phyloP scores from a whole-genome alignment of 2,329 filamentous ascomycete species.

The Verticillium zaregamsianum region DNA sequence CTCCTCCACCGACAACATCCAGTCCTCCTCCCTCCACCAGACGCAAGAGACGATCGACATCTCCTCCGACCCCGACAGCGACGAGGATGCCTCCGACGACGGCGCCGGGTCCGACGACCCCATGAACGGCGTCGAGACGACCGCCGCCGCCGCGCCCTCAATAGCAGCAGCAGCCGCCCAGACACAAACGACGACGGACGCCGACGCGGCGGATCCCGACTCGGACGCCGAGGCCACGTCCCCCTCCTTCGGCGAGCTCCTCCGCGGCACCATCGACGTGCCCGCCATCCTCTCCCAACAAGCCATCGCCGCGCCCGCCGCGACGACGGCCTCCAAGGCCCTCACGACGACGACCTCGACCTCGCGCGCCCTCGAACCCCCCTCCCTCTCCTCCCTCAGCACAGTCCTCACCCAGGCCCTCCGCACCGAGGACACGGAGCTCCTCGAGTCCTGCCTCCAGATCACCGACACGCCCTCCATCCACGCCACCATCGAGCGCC shows the following conservation, averaged over 20 bases:
- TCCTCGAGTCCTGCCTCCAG: constrained; percentile 89
- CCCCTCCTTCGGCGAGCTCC: constrained; percentile 80
- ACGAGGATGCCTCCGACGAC: constrained; percentile 43
- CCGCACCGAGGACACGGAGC: constrained; percentile 81
- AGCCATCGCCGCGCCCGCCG: constrained; percentile 2
- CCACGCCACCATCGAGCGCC: constrained; percentile 81
- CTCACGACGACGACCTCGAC: constrained; percentile 36
- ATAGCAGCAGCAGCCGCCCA: constrained; percentile 12
- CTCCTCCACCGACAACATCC: constrained; percentile 31
- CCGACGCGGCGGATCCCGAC: constrained; percentile 25
- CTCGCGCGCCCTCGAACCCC: constrained; percentile 48
- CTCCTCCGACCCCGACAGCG: constrained; percentile 50
- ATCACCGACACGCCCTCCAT: constrained; percentile 73
- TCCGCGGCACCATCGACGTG: constrained; percentile 76
- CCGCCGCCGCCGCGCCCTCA: constrained; percentile 9
- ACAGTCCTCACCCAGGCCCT: constrained; percentile 93
- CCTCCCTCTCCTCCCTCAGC: constrained; percentile 75
- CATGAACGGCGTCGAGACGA: constrained; percentile 12
- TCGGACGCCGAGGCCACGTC: constrained; percentile 45
- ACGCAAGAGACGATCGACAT: constrained; percentile 48
- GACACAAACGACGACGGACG: constrained; percentile 19
- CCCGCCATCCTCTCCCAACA: constrained; percentile 50
- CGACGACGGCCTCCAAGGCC: constrained; percentile 18
- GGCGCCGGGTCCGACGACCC: constrained; percentile 21
- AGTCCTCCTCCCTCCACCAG: constrained; percentile 22